Evolutionary conservation across 306 rosid species (phyloP).

Genomic region (Fragaria ananassa): DNA sequence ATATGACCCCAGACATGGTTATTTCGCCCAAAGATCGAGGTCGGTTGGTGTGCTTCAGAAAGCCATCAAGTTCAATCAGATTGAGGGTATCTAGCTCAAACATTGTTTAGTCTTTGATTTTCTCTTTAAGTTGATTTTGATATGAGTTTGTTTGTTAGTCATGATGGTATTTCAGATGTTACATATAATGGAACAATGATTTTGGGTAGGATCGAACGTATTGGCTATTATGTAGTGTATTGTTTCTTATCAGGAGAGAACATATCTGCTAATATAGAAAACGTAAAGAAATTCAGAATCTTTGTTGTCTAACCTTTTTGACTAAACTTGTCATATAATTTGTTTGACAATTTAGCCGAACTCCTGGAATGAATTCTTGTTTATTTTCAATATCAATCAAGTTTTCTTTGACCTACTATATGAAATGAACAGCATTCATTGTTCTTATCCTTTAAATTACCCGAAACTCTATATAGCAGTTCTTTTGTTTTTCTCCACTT

Average conservation of each 20-base stretch:
- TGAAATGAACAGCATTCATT: background rate
- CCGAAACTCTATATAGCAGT: background rate
- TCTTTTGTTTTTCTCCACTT: background rate
- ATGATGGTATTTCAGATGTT: background rate
- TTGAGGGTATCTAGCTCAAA: slow-evolving; percentile 47
- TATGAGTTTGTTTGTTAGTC: background rate
- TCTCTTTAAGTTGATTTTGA: background rate
- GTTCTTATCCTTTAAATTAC: background rate
- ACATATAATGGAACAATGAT: background rate
- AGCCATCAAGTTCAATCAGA: slow-evolving; percentile 65
- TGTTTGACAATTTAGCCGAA: background rate
- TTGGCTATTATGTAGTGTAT: background rate
- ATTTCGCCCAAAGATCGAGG: slow-evolving; percentile 65
- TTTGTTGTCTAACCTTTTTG: background rate
- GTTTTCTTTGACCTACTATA: background rate
- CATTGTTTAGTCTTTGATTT: background rate
- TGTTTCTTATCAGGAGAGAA: background rate
- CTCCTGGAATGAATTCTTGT: too few species aligned
- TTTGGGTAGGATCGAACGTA: background rate
- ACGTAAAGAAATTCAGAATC: background rate
- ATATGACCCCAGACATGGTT: slow-evolving; percentile 78
- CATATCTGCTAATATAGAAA: background rate
- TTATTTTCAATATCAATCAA: too few species aligned
- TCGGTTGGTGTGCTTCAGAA: slow-evolving; percentile 79
- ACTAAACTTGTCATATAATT: background rate